A percentile compares a stretch with the other conserved stretches of the same genome.
phyloP scores from a whole-genome alignment of 208 protist genomes.

The Paratrypanosoma confusum region DNA sequence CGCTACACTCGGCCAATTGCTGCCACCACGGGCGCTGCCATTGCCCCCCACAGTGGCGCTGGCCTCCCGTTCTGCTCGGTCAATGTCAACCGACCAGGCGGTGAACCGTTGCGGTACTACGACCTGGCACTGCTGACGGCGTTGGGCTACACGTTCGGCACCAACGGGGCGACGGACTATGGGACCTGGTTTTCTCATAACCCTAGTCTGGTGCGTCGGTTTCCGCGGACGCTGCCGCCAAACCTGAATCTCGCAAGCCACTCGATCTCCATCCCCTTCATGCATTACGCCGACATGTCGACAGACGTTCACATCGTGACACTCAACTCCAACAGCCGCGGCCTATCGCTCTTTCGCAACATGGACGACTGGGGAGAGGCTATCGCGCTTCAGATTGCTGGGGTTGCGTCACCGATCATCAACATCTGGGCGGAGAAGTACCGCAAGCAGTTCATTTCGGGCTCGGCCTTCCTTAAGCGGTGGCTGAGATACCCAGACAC shows the following conservation, averaged over 20 bases:
- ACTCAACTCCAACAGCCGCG: constrained; percentile 70
- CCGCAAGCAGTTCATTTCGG: constrained; percentile 35
- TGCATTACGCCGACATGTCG: constrained; percentile 60
- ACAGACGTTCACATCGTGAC: constrained; percentile 74
- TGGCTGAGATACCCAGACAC: constrained; percentile 46
- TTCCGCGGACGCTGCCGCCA: constrained; percentile 39
- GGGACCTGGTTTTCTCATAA: constrained; percentile 58
- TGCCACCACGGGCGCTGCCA: constrained; percentile 1
- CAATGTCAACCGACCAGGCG: constrained; percentile 43
- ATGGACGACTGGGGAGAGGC: constrained; percentile 76
- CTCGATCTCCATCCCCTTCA: constrained; percentile 56
- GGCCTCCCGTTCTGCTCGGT: constrained; percentile 22
- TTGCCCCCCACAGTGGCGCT: constrained; percentile 10
- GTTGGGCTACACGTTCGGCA: constrained; percentile 59
- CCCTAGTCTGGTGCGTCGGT: constrained; percentile 41
- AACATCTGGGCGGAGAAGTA: constrained; percentile 61
- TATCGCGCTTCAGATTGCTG: constrained; percentile 54
- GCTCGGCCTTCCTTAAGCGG: constrained; percentile 46
- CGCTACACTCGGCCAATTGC: constrained; percentile 36
- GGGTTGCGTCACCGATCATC: constrained; percentile 51
- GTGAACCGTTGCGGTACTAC: constrained; percentile 29
- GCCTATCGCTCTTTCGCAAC: constrained; percentile 56
- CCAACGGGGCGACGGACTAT: constrained; percentile 58
- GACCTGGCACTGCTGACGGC: constrained; percentile 66
- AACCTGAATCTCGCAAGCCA: constrained; percentile 55